Evolutionary conservation across 2,329 filamentous ascomycete species (phyloP), one percentile per base, ranked within the genome.

Genomic region (Monilinia fructigena): DNA sequence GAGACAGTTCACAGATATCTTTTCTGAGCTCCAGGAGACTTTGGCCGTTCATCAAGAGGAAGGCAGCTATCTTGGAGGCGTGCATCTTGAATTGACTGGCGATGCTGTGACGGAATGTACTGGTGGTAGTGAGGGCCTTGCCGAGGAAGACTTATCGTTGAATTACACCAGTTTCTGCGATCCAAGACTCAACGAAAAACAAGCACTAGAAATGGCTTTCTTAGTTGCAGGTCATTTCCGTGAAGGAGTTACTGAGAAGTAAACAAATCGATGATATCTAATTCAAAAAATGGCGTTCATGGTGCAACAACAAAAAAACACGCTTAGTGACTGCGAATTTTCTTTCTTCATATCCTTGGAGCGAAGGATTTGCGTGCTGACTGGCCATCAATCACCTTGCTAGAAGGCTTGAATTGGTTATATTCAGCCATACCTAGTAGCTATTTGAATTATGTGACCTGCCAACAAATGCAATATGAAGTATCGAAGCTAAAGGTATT

Each of bases 91-190:
- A 79, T 82, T 99, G 56, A 99, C 95, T 0, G 95, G 94, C 8
- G 95, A 99, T 75, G 91, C 93, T 10, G 95, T 99, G 12, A 99
- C 95, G 0, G 95, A 99, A 80, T 99, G 95, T 74, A 86, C 96
- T 0, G 93, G 95, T 66, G 95, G 95, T 26, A 94, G 92, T 70
- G 92, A 92, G 75, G 91, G 90, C 0, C 80, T 98, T 67, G 91
- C 86, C 47, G 95, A 98, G 78, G 91, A 95, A 69, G 94, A 97
- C 75, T 77, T 99, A 73, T 89, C 89, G 2, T 85, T 92, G 70
- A 93, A 97, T 74, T 99, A 99, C 79, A 96, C 93, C 6, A 96
- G 90, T 48, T 98, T 94, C 81, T 99, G 95, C 77, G 95, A 99
- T 77, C 95, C 95, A 6, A 82, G 95, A 31, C 80, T 99, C 72